phyloP scores from a whole-genome alignment of 1,284 basidiomycete genomes.

The Sanghuangporus baumii region DNA sequence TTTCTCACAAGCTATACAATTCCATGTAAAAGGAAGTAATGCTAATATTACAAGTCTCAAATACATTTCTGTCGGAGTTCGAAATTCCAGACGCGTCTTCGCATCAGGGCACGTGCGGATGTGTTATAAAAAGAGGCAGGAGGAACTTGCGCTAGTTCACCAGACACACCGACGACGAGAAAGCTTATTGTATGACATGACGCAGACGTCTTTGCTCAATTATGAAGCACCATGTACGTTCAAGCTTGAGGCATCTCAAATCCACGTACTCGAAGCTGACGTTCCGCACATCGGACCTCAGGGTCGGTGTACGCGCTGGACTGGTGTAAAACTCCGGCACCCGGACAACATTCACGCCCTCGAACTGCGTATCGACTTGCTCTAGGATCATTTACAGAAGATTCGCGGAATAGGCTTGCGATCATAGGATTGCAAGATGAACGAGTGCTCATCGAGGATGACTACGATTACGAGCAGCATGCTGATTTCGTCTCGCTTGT shows the following conservation, averaged over 20 bases:
- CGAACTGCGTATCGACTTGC: conserved; percentile 77
- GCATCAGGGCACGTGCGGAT: background rate
- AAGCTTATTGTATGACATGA: conserved; percentile 8
- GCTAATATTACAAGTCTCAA: no score
- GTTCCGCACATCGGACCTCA: conserved; percentile 25
- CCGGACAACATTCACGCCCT: conserved; percentile 63
- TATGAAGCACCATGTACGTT: conserved; percentile 26
- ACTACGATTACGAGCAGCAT: conserved; percentile 53
- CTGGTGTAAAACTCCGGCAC: conserved; percentile 77
- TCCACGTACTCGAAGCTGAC: background rate
- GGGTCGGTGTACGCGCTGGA: conserved; percentile 81
- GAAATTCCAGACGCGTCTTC: background rate
- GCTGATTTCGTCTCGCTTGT: conserved; percentile 79
- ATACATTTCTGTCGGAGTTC: background rate
- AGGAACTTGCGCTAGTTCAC: background rate
- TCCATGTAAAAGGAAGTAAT: background rate
- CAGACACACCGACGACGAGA: background rate
- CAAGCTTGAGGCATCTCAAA: background rate
- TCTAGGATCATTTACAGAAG: conserved; percentile 74
- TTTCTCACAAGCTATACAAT: background rate
- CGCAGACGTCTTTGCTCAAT: conserved; percentile 23
- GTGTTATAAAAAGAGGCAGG: background rate
- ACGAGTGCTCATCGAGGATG: conserved; percentile 75
- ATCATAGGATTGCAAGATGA: conserved; percentile 81
- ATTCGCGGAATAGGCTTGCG: conserved; percentile 76